Evolutionary conservation across 179 eudicot genomes (phyloP), one percentile per base, ranked within the genome.

Genomic region (Corrigiola litoralis): DNA sequence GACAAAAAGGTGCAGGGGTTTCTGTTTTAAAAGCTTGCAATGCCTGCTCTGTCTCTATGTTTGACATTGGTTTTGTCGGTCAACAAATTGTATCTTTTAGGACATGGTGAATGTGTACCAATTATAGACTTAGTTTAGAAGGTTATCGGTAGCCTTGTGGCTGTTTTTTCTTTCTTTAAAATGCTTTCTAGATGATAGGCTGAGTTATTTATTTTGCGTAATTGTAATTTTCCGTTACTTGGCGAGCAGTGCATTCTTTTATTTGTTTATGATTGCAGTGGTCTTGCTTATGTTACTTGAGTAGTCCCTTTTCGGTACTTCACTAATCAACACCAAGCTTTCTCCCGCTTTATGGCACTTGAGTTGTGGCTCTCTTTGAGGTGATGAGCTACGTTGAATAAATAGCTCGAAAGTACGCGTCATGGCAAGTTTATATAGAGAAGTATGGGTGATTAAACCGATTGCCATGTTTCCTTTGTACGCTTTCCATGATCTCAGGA

Each of bases 231-330:
- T 37, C 58, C 63, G 23, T 63, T 68, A 62, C 66, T 74, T 38
- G 72, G 77, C 57, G 81, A 72, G 85, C 84, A 80, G 81, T 79
- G 84, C 89, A 88, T 88, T 88, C 86, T 80, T 87, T 88, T 59
- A 83, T 83, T 87, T 76, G 66, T 85, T 68, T 50, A 56, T 58
- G 70, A 50, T 66, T 47, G 49, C 7, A 24, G 31, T 13, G n/a
- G n/a, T n/a, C n/a, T n/a, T n/a, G n/a, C n/a, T n/a, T n/a, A n/a
- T n/a, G n/a, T n/a, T n/a, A n/a, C n/a, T n/a, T n/a, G n/a, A n/a
- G n/a, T n/a, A n/a, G n/a, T n/a, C n/a, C n/a, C n/a, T n/a, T n/a
- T n/a, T n/a, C n/a, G n/a, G n/a, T n/a, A n/a, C n/a, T n/a, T n/a
- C n/a, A n/a, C n/a, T n/a, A n/a, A n/a, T n/a, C n/a, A n/a, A n/a